Evolutionary conservation across 768 basidiomycete species (phyloP), one percentile per base, ranked within the genome.

Genomic region (Mrakia frigida): DNA sequence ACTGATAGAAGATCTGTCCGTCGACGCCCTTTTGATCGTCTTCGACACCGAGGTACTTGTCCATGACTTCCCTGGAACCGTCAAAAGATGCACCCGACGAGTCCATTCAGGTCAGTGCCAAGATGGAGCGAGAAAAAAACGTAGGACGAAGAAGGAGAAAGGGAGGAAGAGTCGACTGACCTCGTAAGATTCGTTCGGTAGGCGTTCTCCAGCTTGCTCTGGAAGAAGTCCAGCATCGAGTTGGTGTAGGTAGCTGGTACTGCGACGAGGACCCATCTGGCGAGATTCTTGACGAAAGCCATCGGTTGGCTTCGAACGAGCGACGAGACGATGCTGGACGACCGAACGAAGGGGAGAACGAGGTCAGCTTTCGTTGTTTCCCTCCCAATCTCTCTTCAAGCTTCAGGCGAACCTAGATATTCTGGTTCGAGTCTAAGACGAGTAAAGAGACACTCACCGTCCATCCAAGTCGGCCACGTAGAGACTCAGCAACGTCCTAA

Each of bases 391-490:
- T 35, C 39, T 39, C 35, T 67, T 9, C 63, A 0, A 43, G 6
- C 37, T 6, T 43, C 6, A 14, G 23, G 23, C 35, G 6, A 60
- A 59, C 16, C 9, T 3, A 5, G 69, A 10, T 14, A 14, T 43
- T 59, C 18, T 59, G 56, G 31, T 35, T 3, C 1, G 37, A 5
- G 52, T n/a, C n/a, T n/a, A n/a, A n/a, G 3, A 33, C 21, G 70
- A 41, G 23, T n/a, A 14, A 67, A 75, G 46, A 50, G 43, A 9
- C 16, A 50, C 82, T 75, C 59, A 83, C 83, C 82, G 90, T 83
- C 96, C 96, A 81, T 98, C 96, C 68, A 98, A 86, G 31, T 91
- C 89, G 9, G 96, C 96, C 68, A 99, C 94, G 81, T 97, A 98
- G 25, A 99, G 85, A 23, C 93, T 95, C 65, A 98, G 90, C 1